Evolutionary conservation across 2,329 filamentous ascomycete genomes (phyloP), one percentile per base, ranked within the genome.

Genomic region (Ophiostoma perfectum): DNA sequence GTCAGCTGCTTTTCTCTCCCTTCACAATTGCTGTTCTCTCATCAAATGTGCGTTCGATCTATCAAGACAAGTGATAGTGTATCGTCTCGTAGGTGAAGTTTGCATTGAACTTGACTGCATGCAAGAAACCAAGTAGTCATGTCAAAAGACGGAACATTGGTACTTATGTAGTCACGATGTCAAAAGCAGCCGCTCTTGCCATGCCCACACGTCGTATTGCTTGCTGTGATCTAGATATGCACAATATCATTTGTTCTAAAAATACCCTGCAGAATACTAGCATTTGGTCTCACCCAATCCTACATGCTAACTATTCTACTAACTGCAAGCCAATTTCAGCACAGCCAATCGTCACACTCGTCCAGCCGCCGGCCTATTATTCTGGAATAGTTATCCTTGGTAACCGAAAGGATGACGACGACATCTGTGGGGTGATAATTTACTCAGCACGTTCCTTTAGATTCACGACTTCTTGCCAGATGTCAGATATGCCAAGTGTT

Each of bases 281-380:
- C 12, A 36, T n/a, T 11, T 16, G 58, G 8, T 62, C 18, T 55
- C 36, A n/a, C 36, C 12, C 14, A 14, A 27, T 27, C 27, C 27
- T 27, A 27, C 27, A 27, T 27, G 27, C 27, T 27, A 27, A 27
- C 27, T 27, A 27, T 27, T 27, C 27, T 62, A 16, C 18, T 27
- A 5, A 14, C 16, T 64, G 41, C n/a, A 42, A 6, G 5, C 27
- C 36, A 42, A 44, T 42, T 6, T 64, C 39, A 27, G 63, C 18
- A 27, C 45, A 66, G 49, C 67, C 67, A 68, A 68, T 68, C 42
- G 52, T 66, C 63, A 38, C 7, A 6, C 45, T 41, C 64, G 63
- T 47, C 47, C 52, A 68, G 64, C 67, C 67, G 67, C 67, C 62
- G 41, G 41, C 38, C 6, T 36, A 5, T 12, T 64, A 3, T 45